phyloP scores from a whole-genome alignment of 106 monocot species.

The Allium sativum region DNA sequence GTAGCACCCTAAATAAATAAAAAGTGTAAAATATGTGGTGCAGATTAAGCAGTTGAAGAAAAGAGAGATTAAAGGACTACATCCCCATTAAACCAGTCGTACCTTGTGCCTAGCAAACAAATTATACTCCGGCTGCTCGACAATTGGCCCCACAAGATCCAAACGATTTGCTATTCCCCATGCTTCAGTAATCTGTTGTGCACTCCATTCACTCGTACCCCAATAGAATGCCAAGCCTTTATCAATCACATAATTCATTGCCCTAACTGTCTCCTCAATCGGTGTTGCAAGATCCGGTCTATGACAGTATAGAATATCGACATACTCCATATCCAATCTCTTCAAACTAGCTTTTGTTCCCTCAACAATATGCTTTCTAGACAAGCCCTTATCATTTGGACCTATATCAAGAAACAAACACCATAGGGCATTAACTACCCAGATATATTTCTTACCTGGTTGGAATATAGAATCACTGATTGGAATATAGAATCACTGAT shows the following conservation, averaged over 20 bases:
- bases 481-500: no score
- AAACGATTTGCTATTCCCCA: conserved; percentile 59
- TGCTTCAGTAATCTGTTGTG: conserved; percentile 98
- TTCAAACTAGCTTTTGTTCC: conserved; percentile 65
- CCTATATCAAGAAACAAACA: conserved; percentile 1
- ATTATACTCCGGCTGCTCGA: conserved; percentile 97
- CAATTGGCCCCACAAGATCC: conserved; percentile 76
- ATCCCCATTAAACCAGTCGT: no score
- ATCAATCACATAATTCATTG: conserved; percentile 92
- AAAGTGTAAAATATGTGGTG: no score
- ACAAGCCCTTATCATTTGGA: conserved; percentile 96
- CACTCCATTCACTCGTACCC: conserved; percentile 98
- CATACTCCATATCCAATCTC: conserved; percentile 87
- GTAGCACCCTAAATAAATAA: no score
- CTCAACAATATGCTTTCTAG: conserved; percentile 90
- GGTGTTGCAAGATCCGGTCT: conserved; percentile 71
- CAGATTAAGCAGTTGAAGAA: no score
- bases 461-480: no score
- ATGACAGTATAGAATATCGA: conserved; percentile 85
- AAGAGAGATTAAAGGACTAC: no score
- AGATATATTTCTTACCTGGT: no score
- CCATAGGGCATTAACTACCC: no score
- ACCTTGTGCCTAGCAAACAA: conserved; percentile 88
- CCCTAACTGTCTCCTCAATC: conserved; percentile 91
- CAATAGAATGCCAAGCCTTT: conserved; percentile 85